Conservation (phyloP, 108 stramenopile species). For the Hondaea fermentalgiana region DNA sequence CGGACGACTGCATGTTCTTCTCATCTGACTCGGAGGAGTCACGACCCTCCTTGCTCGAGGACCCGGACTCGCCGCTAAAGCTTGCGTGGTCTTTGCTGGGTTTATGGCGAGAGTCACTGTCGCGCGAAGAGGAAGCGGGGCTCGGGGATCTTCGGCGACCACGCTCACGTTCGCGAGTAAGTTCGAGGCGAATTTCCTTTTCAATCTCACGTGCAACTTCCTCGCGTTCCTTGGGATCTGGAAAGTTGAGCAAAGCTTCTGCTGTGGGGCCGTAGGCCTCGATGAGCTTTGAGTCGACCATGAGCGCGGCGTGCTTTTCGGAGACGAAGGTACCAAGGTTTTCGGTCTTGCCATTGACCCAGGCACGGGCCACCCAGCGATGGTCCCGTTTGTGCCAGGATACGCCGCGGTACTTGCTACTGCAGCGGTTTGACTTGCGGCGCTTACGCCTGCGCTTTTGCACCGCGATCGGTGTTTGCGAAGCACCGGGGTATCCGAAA, state of each 20-base stretch:
- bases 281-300: neutral
- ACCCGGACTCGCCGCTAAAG: neutral
- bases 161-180: neutral
- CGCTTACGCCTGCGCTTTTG: conserved; percentile 15
- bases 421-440: neutral
- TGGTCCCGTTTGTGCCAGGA: conserved; percentile 10
- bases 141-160: neutral
- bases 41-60: neutral
- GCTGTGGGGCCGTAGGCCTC: neutral
- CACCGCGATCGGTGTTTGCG: neutral
- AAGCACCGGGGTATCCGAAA: neutral
- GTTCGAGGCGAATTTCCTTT: neutral
- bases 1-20: neutral
- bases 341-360: conserved; percentile 10
- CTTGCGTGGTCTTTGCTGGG: neutral
- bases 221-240: neutral
- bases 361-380: conserved; percentile 1
- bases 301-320: neutral
- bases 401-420: neutral
- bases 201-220: neutral
- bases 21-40: neutral
- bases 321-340: conserved; percentile 1
- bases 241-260: conserved; percentile 3
- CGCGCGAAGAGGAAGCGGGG: no score
- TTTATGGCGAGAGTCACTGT: neutral